phyloP scores from a whole-genome alignment of 345 rosid genomes.

The Rubroshorea leprosula region DNA sequence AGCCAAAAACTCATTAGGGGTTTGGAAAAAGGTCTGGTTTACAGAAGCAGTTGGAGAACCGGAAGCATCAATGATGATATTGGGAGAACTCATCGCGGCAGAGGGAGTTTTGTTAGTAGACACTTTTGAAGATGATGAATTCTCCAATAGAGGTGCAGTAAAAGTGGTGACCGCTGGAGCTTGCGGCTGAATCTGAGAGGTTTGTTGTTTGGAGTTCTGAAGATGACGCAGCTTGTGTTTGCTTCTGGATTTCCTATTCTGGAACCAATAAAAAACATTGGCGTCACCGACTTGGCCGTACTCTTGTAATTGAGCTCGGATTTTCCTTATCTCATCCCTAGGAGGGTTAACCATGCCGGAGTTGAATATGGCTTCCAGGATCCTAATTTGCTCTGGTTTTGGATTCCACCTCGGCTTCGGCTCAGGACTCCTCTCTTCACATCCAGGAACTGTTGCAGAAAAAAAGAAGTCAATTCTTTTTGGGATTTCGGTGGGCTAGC shows the following conservation, averaged over 20 bases:
- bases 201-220: constrained; percentile 51
- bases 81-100: constrained; percentile 26
- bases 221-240: constrained; percentile 86
- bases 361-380: constrained; percentile 90
- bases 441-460: constrained; percentile 33
- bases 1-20: constrained; percentile 32
- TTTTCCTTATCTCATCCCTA: constrained; percentile 74
- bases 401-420: constrained; percentile 99
- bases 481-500: too few species aligned
- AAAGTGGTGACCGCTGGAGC: constrained; percentile 12
- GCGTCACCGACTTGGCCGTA: constrained; percentile 99
- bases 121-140: constrained; percentile 46
- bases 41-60: constrained; percentile 35
- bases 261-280: constrained; percentile 98
- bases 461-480: background rate
- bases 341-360: constrained; percentile 99
- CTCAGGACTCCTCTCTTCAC: constrained; percentile 91
- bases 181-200: constrained; percentile 23
- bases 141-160: constrained; percentile 43
- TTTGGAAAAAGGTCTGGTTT: constrained; percentile 41
- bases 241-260: constrained; percentile 94
- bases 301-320: constrained; percentile 85
- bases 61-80: constrained; percentile 15
- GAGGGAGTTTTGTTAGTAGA: constrained; percentile 23
- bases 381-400: constrained; percentile 94